Evolutionary conservation across 805 yeast genomes (phyloP).

Genomic region (Yarrowia bubula): DNA sequence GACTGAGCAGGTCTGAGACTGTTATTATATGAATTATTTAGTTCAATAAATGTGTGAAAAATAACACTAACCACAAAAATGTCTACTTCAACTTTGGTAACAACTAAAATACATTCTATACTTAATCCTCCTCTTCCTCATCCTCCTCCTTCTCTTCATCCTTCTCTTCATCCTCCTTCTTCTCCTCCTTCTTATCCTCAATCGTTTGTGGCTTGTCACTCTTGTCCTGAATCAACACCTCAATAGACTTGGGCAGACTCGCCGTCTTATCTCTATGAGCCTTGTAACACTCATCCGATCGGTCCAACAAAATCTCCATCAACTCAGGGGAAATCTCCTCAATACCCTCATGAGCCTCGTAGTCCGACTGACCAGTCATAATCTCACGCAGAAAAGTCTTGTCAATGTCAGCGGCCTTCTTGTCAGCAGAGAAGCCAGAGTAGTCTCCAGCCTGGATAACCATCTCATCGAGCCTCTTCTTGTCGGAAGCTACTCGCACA

Average conservation of each 20-base stretch:
- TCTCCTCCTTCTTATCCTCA: not conserved
- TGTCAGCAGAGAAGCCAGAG: not conserved
- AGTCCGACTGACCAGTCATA: slow-evolving; percentile 6
- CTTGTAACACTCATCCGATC: not conserved
- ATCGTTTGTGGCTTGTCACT: not conserved
- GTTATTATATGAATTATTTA: too few species aligned
- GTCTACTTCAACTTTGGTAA: too few species aligned
- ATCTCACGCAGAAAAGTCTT: slow-evolving; percentile 4
- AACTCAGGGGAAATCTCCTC: not conserved
- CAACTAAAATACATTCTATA: not conserved
- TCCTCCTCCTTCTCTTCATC: not conserved
- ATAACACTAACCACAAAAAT: too few species aligned
- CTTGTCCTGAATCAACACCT: not conserved
- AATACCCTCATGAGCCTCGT: slow-evolving; percentile 3
- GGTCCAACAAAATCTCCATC: slow-evolving; percentile 6
- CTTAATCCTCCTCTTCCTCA: too few species aligned
- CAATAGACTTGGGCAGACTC: not conserved
- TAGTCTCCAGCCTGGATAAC: slow-evolving; percentile 62
- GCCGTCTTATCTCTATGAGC: not conserved
- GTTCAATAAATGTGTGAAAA: too few species aligned
- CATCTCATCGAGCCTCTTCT: slow-evolving; percentile 72
- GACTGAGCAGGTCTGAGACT: too few species aligned
- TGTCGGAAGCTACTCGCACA: slow-evolving; percentile 73
- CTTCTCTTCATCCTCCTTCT: not conserved
- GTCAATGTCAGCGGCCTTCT: not conserved